Percentiles rank a stretch among this genome's conserved stretches.
phyloP scores from a whole-genome alignment of 306 rosid genomes.

The Sechiopsis laciniata region DNA sequence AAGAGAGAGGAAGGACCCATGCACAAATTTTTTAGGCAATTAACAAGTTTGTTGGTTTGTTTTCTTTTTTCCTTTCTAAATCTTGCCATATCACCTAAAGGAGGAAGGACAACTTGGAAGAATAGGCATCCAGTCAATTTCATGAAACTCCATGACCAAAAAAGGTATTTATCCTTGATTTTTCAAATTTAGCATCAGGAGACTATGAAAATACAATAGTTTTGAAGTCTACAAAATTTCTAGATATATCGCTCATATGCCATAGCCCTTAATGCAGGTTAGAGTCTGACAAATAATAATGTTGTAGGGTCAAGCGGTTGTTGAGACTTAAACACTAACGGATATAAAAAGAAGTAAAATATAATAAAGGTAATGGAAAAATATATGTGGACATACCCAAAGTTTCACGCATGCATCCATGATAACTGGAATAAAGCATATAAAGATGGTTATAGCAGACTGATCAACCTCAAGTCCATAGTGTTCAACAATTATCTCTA shows the following conservation, averaged over 20 bases:
- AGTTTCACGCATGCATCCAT: slow-evolving; percentile 85
- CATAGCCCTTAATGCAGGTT: background rate
- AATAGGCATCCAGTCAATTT: background rate
- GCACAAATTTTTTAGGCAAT: background rate
- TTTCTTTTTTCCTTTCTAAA: background rate
- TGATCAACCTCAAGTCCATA: slow-evolving; percentile 81
- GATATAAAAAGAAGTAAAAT: background rate
- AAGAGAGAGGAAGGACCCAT: background rate
- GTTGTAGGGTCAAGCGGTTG: no score
- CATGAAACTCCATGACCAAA: background rate
- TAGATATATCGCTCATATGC: slow-evolving; percentile 1
- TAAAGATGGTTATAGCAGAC: slow-evolving; percentile 60
- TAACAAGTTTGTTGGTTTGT: background rate
- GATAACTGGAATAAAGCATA: slow-evolving; percentile 76
- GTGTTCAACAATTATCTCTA: slow-evolving; percentile 77
- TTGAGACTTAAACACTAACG: no score
- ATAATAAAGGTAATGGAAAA: slow-evolving; percentile 14
- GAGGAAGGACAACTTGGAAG: background rate
- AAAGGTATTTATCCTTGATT: background rate
- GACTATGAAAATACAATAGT: background rate
- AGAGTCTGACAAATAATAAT: background rate
- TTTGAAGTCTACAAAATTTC: background rate
- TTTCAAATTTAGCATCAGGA: background rate
- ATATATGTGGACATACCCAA: slow-evolving; percentile 53
- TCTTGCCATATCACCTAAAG: background rate